These are phyloP conservation scores for Wickerhamiella dianesei DNA, from an alignment of 805 yeast genomes.

Conservation along the genomic window DNA sequence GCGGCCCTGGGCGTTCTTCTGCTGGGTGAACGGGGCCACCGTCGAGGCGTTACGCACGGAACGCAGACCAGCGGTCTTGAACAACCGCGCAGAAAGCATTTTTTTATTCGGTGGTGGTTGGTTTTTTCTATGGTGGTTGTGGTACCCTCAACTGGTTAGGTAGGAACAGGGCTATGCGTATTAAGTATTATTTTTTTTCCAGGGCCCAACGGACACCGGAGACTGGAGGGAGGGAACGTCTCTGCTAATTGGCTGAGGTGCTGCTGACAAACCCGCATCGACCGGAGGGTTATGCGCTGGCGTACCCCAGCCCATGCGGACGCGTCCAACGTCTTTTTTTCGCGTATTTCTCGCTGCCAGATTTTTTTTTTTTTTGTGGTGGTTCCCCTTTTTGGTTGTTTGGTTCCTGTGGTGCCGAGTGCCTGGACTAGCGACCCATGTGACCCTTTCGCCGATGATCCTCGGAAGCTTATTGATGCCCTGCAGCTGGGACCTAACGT, in stretches of 20 bases:
- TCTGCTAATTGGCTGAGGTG: background rate
- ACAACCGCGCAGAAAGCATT: background rate
- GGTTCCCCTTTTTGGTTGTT: too few relatives aligned
- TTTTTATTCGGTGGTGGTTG: background rate
- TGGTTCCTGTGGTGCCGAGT: too few relatives aligned
- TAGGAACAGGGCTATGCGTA: background rate
- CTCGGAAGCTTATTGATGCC: background rate
- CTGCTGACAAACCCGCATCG: background rate
- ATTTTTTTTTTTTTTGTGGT: too few relatives aligned
- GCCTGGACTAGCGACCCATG: background rate
- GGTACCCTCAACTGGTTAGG: background rate
- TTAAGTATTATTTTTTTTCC: background rate
- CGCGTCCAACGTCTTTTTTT: background rate
- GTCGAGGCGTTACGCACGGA: slow-evolving; percentile 7
- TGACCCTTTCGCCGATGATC: background rate
- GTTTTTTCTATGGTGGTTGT: background rate
- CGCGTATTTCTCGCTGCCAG: background rate
- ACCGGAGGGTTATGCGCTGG: background rate
- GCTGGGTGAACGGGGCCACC: slow-evolving; percentile 31
- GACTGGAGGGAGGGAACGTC: background rate
- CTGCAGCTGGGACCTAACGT: background rate
- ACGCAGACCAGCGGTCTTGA: background rate
- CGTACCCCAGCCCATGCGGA: background rate
- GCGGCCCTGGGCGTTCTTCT: slow-evolving; percentile 44
- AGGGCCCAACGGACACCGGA: background rate